Base-by-base conservation (phyloP, 176 grass and related monocot genomes). In the Hordeum vulgare region DNA sequence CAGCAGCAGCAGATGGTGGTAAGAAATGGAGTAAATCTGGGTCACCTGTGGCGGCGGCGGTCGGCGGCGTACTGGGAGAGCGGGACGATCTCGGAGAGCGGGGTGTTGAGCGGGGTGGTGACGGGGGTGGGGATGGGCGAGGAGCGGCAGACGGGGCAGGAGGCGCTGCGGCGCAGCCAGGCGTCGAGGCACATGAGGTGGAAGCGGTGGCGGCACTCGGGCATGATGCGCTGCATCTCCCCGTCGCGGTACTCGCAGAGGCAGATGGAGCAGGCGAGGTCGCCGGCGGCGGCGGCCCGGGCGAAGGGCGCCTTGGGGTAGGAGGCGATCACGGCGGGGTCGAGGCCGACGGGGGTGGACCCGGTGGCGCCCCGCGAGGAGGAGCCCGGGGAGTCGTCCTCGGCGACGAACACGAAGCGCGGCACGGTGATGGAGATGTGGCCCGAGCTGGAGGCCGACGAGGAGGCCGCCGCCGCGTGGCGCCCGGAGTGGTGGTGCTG, bases 181-280 rank as follows among this genome's bases (percentile, higher is more conserved):
- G 89, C 93, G 67, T 99, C 96, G 20, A 99, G 83, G 83, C 96
- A 99, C 60, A 90, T 83, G 74, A 96, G 86, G 81, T 99, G 96
- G 89, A 99, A 99, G 69, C 85, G 88, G 88, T 99, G 96, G 66
- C 75, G 74, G 86, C 96, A 99, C 56, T 99, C 96, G 20, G 96
- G 96, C 83, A 99, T 85, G 87, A 92, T 79, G 40, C 96, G 87
- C 31, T 96, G 93, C 91, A 96, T 96, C 87, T 99, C 96, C 20
- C 87, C 91, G 0, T 99, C 96, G 72, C 87, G 80, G 84, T 99
- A 99, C 89, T 99, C 93, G 83, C 89, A 89, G 14, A 96, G 85
- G 85, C 96, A 99, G 45, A 99, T 99, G 5, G 96, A 87, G 86
- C 96, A 99, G 1, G 74, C 84, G 60, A 61, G 37, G 26, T 94